phyloP scores from a whole-genome alignment of 176 grass and related monocot species.

The Raddia distichophylla region DNA sequence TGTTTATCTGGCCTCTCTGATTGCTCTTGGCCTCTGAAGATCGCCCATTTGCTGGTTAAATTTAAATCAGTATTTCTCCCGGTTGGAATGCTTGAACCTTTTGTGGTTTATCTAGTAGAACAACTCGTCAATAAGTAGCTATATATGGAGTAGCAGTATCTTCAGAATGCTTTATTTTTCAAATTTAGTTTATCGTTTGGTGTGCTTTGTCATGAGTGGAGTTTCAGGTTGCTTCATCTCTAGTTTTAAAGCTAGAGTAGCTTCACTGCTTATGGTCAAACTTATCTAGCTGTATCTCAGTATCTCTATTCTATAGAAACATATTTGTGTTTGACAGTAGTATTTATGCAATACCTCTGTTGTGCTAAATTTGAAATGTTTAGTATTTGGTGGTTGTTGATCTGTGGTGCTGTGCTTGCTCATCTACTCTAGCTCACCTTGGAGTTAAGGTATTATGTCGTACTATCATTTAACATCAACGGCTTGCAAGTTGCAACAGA shows the following conservation, averaged over 20 bases:
- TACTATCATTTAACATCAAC: conserved; percentile 24
- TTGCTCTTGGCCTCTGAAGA: conserved; percentile 45
- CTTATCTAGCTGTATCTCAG: conserved; percentile 66
- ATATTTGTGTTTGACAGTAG: conserved; percentile 56
- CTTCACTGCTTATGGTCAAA: conserved; percentile 57
- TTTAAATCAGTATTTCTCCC: conserved; percentile 56
- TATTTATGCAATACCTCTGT: conserved; percentile 44
- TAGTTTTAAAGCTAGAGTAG: conserved; percentile 71
- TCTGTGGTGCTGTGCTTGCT: conserved; percentile 29
- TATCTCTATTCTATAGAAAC: conserved; percentile 54
- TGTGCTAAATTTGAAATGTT: conserved; percentile 35
- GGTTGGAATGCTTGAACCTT: conserved; percentile 70
- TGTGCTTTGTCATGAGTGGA: conserved; percentile 62
- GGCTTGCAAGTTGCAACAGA: conserved; percentile 38
- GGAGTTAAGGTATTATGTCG: conserved; percentile 30
- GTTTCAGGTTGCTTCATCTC: conserved; percentile 54
- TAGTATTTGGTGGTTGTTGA: conserved; percentile 43
- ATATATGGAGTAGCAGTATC: conserved; percentile 56
- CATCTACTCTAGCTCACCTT: conserved; percentile 34
- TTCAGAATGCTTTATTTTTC: conserved; percentile 54
- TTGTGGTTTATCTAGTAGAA: conserved; percentile 68
- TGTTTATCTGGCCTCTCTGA: conserved; percentile 11
- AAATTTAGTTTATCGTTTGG: conserved; percentile 48
- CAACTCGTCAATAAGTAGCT: conserved; percentile 63
- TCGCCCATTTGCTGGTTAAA: conserved; percentile 43